These are phyloP conservation scores for Phtheirospermum japonicum DNA, from an alignment of 257 asterid species.

Conservation along the genomic window DNA sequence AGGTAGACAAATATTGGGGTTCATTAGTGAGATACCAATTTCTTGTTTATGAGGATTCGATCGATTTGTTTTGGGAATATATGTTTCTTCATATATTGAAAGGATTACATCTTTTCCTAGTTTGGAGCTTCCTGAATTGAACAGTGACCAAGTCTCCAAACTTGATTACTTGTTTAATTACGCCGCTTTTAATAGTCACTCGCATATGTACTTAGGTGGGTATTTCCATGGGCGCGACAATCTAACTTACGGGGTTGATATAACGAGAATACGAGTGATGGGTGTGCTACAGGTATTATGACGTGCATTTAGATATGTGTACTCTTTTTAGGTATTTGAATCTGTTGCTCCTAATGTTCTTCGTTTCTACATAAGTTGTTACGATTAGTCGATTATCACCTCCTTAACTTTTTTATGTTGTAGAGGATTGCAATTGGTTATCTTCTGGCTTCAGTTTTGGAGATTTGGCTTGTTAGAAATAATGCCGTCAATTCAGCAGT, in stretches of 20 bases:
- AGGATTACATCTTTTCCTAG: slow-evolving; percentile 8
- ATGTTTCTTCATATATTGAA: slow-evolving; percentile 8
- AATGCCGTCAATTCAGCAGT: slow-evolving; percentile 52
- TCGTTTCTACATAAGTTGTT: background rate
- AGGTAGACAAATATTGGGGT: slow-evolving; percentile 42
- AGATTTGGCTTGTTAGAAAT: slow-evolving; percentile 71
- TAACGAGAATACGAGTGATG: slow-evolving; percentile 70
- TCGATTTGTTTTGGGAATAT: slow-evolving; percentile 13
- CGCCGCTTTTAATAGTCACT: slow-evolving; percentile 6
- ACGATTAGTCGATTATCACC: background rate
- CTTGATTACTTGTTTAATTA: slow-evolving; percentile 1
- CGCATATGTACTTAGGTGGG: slow-evolving; percentile 60
- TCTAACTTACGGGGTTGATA: slow-evolving; percentile 79
- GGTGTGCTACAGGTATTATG: slow-evolving; percentile 86
- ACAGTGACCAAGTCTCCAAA: slow-evolving; percentile 15
- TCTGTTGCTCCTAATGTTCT: slow-evolving; percentile 13
- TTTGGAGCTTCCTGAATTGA: slow-evolving; percentile 14
- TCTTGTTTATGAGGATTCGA: too few relatives aligned
- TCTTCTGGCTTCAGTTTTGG: slow-evolving; percentile 66
- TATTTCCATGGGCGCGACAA: slow-evolving; percentile 72
- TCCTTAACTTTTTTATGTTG: slow-evolving; percentile 27
- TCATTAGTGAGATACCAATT: too few relatives aligned
- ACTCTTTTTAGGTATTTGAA: background rate
- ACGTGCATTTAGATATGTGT: slow-evolving; percentile 12
- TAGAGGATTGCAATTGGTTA: slow-evolving; percentile 90